Conservation (phyloP, 768 basidiomycete genomes). For the Hypholoma fasciculare region DNA sequence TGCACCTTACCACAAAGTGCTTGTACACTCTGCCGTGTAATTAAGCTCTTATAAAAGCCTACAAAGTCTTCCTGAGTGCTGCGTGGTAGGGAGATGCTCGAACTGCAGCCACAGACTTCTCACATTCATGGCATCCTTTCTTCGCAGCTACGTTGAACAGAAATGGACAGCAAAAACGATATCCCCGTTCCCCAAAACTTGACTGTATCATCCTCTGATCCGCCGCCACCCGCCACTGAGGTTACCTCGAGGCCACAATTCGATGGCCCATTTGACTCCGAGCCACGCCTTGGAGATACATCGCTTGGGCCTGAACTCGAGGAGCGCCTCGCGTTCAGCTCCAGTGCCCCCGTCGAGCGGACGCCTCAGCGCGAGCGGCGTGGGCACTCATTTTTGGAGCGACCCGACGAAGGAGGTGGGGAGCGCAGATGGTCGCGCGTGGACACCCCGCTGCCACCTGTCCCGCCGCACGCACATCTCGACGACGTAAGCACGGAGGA, state of each 20-base stretch:
- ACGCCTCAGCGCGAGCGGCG: neutral
- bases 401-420: neutral
- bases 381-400: neutral
- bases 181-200: no score
- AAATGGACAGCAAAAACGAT: neutral
- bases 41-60: no score
- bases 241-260: neutral
- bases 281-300: neutral
- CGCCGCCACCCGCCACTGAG: neutral
- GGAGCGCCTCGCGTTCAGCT: neutral
- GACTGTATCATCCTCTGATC: neutral
- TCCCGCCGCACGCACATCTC: neutral
- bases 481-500: neutral
- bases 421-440: neutral
- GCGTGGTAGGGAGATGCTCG: no score
- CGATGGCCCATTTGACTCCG: neutral
- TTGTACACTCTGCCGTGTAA: no score
- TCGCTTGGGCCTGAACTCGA: neutral
- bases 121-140: no score
- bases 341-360: neutral
- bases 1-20: no score
- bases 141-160: neutral
- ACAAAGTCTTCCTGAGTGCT: no score
- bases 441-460: slow-evolving; percentile 1
- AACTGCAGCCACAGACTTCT: no score